A percentile compares a stretch with the other conserved stretches of the same genome.
Evolutionary conservation across 768 basidiomycete genomes (phyloP).

Genomic region (Suillus brevipes): DNA sequence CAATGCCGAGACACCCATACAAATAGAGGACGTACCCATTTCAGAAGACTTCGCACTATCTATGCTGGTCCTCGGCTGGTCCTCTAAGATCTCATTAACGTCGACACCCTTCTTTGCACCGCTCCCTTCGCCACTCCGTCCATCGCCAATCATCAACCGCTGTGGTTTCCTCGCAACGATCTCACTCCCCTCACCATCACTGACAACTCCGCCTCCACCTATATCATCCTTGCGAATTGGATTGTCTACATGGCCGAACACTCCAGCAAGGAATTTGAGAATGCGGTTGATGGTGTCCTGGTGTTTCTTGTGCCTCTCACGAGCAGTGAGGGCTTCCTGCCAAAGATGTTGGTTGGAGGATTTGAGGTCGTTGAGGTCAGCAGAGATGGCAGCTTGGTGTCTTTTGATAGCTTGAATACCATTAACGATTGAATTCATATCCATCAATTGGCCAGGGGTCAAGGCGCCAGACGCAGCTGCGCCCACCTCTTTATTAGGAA

Average conservation of each 20-base stretch:
- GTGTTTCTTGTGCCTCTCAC: slow-evolving; percentile 85
- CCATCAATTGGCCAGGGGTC: slow-evolving; percentile 57
- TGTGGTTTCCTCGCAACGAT: slow-evolving; percentile 47
- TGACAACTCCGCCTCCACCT: slow-evolving; percentile 38
- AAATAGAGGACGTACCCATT: slow-evolving; percentile 12
- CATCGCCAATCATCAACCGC: slow-evolving; percentile 70
- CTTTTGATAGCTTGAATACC: slow-evolving; percentile 87
- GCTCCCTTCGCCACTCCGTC: slow-evolving; percentile 25
- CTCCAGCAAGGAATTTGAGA: slow-evolving; percentile 89
- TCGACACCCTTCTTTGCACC: slow-evolving; percentile 33
- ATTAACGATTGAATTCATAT: slow-evolving; percentile 75
- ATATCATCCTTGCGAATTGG: slow-evolving; percentile 37
- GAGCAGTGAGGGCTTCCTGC: slow-evolving; percentile 81
- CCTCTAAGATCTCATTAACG: slow-evolving; percentile 40
- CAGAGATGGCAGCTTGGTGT: slow-evolving; percentile 89
- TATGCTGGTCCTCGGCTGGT: slow-evolving; percentile 35
- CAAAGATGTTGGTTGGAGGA: slow-evolving; percentile 86
- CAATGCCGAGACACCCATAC: slow-evolving; percentile 5
- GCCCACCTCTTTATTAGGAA: slow-evolving; percentile 17
- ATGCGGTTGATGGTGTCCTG: slow-evolving; percentile 97
- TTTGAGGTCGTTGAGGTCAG: slow-evolving; percentile 87
- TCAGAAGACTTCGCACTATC: slow-evolving; percentile 26
- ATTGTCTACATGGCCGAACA: slow-evolving; percentile 66
- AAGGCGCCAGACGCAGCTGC: slow-evolving; percentile 24
- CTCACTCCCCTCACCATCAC: slow-evolving; percentile 3